Percentiles rank a stretch among this genome's conserved stretches.
These are phyloP conservation scores for Vigna mungo DNA, from an alignment of 306 rosid species.

Conservation along the genomic window DNA sequence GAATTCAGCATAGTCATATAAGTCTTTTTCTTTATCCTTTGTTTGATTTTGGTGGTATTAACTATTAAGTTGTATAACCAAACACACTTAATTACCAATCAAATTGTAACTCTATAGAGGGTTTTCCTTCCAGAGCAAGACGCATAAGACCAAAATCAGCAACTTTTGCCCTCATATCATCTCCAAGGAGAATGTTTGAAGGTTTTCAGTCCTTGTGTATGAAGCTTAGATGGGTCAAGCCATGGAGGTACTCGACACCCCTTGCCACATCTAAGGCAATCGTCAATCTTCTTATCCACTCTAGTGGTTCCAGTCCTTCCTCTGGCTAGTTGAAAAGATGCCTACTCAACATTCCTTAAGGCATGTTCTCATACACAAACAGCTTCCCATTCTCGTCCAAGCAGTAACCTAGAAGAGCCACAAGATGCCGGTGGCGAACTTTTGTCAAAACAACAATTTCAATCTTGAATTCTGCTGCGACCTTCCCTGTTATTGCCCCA, in stretches of 20 bases:
- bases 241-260: too few relatives aligned
- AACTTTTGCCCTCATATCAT: too few relatives aligned
- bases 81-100: not conserved
- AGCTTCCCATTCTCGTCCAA: slow-evolving; percentile 89
- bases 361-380: not conserved
- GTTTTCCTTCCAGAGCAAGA: slow-evolving; percentile 96
- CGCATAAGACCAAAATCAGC: slow-evolving; percentile 56
- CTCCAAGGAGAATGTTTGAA: too few relatives aligned
- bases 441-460: slow-evolving; percentile 89
- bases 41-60: not conserved
- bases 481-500: slow-evolving; percentile 73
- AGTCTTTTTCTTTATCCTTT: not conserved
- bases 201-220: too few relatives aligned
- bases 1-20: not conserved
- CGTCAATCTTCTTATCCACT: too few relatives aligned
- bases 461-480: slow-evolving; percentile 72
- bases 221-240: too few relatives aligned
- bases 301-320: too few relatives aligned
- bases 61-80: not conserved
- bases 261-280: too few relatives aligned
- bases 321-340: too few relatives aligned
- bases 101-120: slow-evolving; percentile 61
- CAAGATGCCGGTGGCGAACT: slow-evolving; percentile 89
- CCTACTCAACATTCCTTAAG: too few relatives aligned
- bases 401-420: slow-evolving; percentile 91